A percentile compares a stretch with the other conserved stretches of the same genome.
These are phyloP conservation scores for Aquilaria agallochum DNA, from an alignment of 441 rosid genomes.

Conservation along the genomic window DNA sequence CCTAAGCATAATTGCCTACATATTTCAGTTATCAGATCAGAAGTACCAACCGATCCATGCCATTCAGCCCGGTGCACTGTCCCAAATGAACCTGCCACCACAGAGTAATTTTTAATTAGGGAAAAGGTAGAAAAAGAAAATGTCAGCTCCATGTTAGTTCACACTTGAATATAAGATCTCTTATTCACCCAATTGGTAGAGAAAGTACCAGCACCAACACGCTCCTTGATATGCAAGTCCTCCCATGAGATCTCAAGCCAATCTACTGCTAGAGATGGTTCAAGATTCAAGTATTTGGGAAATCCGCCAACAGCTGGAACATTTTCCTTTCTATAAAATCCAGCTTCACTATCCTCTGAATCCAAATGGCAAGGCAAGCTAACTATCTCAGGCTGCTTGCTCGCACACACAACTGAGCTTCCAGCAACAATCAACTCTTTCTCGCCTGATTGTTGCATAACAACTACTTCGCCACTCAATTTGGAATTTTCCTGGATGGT, in stretches of 20 bases:
- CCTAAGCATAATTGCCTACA: background rate
- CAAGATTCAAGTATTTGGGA: background rate
- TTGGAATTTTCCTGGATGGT: constrained; percentile 25
- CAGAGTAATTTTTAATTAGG: constrained; percentile 8
- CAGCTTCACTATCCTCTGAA: constrained; percentile 30
- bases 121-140: constrained; percentile 1
- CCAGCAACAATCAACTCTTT: constrained; percentile 35
- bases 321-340: constrained; percentile 32
- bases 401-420: constrained; percentile 22
- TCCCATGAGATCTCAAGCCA: constrained; percentile 11
- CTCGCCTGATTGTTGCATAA: constrained; percentile 23
- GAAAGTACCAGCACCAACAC: constrained; percentile 37
- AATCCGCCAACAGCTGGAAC: constrained; percentile 18
- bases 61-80: constrained; percentile 44
- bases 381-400: constrained; percentile 22
- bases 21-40: background rate
- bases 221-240: constrained; percentile 33
- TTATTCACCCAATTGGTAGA: constrained; percentile 1
- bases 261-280: background rate
- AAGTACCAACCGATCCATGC: constrained; percentile 35
- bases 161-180: constrained; percentile 1
- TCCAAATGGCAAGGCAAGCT: constrained; percentile 26
- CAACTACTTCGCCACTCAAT: constrained; percentile 25
- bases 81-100: constrained; percentile 45
- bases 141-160: background rate